A percentile compares a stretch with the other conserved stretches of the same genome.
Conservation (phyloP, 108 stramenopile genomes). For the Nannochloropsis salina region DNA sequence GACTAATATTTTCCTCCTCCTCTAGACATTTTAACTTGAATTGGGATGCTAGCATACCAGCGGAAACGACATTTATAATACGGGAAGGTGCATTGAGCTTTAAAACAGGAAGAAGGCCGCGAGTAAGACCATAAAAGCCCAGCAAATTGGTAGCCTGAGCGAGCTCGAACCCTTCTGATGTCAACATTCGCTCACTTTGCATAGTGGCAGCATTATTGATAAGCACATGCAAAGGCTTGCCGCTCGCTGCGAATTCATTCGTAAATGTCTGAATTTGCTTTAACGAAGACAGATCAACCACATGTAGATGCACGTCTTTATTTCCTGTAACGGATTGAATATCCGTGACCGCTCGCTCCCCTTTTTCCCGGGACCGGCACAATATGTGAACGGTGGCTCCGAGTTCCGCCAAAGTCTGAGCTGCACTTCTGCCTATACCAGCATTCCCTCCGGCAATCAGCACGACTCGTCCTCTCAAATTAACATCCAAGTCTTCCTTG, state of each 20-base stretch:
- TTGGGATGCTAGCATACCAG: slow-evolving; percentile 1
- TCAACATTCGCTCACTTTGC: neutral
- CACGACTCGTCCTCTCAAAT: slow-evolving; percentile 9
- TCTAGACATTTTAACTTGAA: slow-evolving; percentile 13
- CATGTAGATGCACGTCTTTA: slow-evolving; percentile 8
- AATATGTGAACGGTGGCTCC: neutral
- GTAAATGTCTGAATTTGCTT: slow-evolving; percentile 1
- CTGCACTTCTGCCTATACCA: neutral
- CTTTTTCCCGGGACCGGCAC: slow-evolving; percentile 15
- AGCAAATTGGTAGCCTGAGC: neutral
- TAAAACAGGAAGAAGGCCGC: neutral
- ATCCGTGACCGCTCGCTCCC: neutral
- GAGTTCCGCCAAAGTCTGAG: neutral
- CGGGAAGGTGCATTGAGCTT: neutral
- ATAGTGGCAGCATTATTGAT: slow-evolving; percentile 12
- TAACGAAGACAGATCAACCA: neutral
- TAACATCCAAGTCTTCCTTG: slow-evolving; percentile 17
- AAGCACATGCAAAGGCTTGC: neutral
- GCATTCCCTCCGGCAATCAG: neutral
- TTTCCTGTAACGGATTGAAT: neutral
- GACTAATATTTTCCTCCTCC: neutral
- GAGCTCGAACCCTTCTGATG: neutral
- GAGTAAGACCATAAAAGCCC: slow-evolving; percentile 1
- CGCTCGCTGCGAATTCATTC: neutral
- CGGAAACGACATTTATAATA: neutral